A percentile compares a stretch with the other conserved stretches of the same genome.
These are phyloP conservation scores for Zychaea mexicana DNA, from an alignment of 371 early-diverging fungal genomes.

Conservation along the genomic window DNA sequence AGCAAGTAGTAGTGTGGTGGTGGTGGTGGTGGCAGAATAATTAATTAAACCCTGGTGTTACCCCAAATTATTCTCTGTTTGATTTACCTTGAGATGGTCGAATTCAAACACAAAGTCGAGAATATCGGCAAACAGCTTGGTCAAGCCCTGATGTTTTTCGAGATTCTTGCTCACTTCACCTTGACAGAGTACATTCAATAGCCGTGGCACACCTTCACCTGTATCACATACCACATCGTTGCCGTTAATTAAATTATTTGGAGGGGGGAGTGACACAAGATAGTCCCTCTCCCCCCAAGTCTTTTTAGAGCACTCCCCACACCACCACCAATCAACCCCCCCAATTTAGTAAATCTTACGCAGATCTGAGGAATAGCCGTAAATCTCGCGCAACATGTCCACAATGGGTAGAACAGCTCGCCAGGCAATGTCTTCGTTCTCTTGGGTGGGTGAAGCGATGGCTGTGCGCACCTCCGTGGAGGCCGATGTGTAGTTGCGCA, in stretches of 20 bases:
- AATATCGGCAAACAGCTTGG: constrained; percentile 79
- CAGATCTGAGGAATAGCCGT: constrained; percentile 72
- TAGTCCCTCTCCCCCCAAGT: background rate
- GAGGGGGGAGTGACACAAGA: background rate
- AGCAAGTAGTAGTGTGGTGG: too few species aligned
- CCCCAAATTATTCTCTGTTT: too few species aligned
- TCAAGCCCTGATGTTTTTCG: constrained; percentile 78
- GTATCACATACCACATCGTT: background rate
- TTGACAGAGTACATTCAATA: constrained; percentile 75
- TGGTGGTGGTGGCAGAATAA: background rate
- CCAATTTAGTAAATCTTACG: constrained; percentile 44
- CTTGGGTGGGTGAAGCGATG: constrained; percentile 77
- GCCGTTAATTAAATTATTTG: too few species aligned
- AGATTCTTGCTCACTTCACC: constrained; percentile 68
- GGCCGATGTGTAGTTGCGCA: constrained; percentile 55
- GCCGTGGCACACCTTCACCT: constrained; percentile 77
- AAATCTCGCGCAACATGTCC: constrained; percentile 75
- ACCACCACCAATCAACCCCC: background rate
- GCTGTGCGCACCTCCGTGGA: constrained; percentile 63
- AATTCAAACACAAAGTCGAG: constrained; percentile 90
- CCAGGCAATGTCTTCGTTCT: constrained; percentile 90
- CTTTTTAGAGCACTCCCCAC: background rate
- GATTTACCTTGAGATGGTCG: constrained; percentile 91
- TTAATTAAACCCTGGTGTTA: constrained; percentile 21
- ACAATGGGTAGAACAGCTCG: constrained; percentile 83